Conservation (phyloP, 495 filamentous ascomycete genomes). For the Apiosordaria backusii region DNA sequence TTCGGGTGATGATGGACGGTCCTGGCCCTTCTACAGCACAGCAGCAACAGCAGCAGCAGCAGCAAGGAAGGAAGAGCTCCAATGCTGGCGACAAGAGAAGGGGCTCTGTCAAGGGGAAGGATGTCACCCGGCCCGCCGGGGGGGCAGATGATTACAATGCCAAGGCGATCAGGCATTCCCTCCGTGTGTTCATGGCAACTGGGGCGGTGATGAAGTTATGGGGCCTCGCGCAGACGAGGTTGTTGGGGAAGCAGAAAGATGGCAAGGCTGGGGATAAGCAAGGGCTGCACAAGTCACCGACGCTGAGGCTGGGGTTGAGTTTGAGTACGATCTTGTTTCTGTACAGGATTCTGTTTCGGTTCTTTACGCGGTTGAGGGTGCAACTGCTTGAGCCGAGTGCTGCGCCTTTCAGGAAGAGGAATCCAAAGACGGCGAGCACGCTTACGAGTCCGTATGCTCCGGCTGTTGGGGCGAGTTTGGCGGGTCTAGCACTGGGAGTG, state of each 20-base stretch:
- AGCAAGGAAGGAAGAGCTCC: conserved; percentile 7
- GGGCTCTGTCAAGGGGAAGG: conserved; percentile 22
- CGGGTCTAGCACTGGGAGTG: conserved; percentile 76
- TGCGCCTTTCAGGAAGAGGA: conserved; percentile 71
- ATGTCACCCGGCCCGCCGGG: conserved; percentile 2
- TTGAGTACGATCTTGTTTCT: conserved; percentile 80
- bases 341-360: conserved; percentile 85
- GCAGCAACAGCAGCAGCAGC: neutral
- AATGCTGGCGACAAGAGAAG: neutral
- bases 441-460: conserved; percentile 82
- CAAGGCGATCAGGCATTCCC: conserved; percentile 68
- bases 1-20: conserved; percentile 48
- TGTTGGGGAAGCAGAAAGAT: conserved; percentile 45
- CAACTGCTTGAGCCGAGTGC: conserved; percentile 74
- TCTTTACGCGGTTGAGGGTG: conserved; percentile 74
- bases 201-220: conserved; percentile 66
- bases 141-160: conserved; percentile 68
- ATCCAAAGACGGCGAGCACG: conserved; percentile 67
- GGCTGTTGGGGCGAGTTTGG: conserved; percentile 79
- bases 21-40: neutral
- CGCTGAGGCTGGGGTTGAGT: conserved; percentile 73
- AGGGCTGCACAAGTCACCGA: conserved; percentile 61
- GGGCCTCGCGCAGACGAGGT: conserved; percentile 52
- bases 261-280: conserved; percentile 27
- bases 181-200: conserved; percentile 72